Percentiles rank a stretch among this genome's conserved stretches.
Evolutionary conservation across 2,329 filamentous ascomycete genomes (phyloP).

Genomic region (Pestalotiopsis sp.): DNA sequence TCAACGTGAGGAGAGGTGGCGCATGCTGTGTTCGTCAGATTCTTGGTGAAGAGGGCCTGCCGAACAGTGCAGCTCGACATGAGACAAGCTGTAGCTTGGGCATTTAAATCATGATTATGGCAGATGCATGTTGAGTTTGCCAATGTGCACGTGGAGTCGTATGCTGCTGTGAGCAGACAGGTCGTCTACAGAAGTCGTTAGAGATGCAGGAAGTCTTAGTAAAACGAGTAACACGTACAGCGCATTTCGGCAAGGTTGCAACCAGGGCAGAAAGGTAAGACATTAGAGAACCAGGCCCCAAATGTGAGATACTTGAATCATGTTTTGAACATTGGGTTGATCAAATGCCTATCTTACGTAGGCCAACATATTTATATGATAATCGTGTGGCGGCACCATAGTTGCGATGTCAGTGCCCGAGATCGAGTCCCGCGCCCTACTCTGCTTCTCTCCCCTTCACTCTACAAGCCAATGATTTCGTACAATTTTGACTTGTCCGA

Average conservation of each 20-base stretch:
- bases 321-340: background rate
- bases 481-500: background rate
- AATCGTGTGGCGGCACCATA: background rate
- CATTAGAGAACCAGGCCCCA: background rate
- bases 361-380: background rate
- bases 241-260: slow-evolving; percentile 8
- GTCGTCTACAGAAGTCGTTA: slow-evolving; percentile 13
- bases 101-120: slow-evolving; percentile 12
- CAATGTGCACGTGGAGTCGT: slow-evolving; percentile 15
- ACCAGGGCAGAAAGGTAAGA: slow-evolving; percentile 9
- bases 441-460: background rate
- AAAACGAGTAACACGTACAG: slow-evolving; percentile 2
- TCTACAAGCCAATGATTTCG: background rate
- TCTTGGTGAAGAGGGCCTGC: slow-evolving; percentile 10
- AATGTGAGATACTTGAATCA: background rate
- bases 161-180: slow-evolving; percentile 13
- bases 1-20: slow-evolving; percentile 5
- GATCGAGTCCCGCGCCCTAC: background rate
- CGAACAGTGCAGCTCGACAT: slow-evolving; percentile 15
- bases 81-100: slow-evolving; percentile 15
- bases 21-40: slow-evolving; percentile 11
- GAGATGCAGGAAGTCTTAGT: background rate
- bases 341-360: background rate
- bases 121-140: slow-evolving; percentile 16
- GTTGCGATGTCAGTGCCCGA: background rate